Base-by-base conservation (phyloP, 352 stramenopile genomes). In the Globisporangium okanoganense region DNA sequence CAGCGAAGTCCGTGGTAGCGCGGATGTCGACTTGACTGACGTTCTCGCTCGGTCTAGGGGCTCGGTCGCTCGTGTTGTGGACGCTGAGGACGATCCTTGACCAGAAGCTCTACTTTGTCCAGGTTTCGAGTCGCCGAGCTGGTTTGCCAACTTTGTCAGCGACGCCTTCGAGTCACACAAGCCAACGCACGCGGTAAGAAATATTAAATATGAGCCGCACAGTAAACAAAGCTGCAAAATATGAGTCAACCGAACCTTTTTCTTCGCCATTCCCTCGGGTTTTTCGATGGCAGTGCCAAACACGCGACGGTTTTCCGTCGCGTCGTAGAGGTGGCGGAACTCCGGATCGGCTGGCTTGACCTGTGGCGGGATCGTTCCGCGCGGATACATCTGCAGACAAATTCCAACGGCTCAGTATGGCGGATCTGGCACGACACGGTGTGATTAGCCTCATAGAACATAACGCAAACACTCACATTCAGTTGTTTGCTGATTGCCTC, bases 301-400 rank as follows among this genome's bases (percentile, higher is more conserved):
- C 27, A 69, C 70, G 47, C 65, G 71, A 6, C 75, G 73, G 33
- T 65, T 65, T n/a, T 69, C 56, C 33, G 58, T 62, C 12, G 71
- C 72, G 43, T 78, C 59, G 57, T 88, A 67, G 14, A 88, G 64
- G 40, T 78, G 71, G 10, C 71, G 66, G n/a, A 84, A 76, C 54
- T 92, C 82, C 0, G 78, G 78, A 35, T 92, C 82, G 0, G 61
- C 36, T 56, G 78, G 76, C 54, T 78, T 56, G 4, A 65, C 43
- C 38, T 87, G 67, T 2, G 67, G 55, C 9, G 73, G 76, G 33
- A 88, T 68, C 13, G 75, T 82, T 10, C 79, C 82, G 48, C 73
- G 64, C 5, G 72, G 71, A 24, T 76, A 72, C 6, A 72, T n/a
- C 76, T 87, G 51, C 1, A 43, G 22, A 51, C 5, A 25, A 13